Base-by-base conservation (phyloP, 2,329 filamentous ascomycete species). In the Aspergillus sp. region DNA sequence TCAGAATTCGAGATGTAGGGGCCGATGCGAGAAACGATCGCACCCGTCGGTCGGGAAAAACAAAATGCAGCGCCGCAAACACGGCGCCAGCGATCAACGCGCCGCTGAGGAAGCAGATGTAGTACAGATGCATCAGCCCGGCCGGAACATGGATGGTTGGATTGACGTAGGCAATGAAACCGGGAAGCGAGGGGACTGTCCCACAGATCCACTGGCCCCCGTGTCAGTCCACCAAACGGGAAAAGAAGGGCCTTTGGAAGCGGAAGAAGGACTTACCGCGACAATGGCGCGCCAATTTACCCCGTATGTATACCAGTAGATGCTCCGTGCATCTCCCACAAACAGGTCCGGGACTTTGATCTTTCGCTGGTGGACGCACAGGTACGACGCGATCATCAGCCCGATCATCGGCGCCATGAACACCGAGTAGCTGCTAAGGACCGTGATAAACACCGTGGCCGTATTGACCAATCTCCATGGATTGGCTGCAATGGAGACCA, bases 371-470 rank as follows among this genome's bases (percentile, higher is more conserved):
- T 79, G 72, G 47, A 54, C 71, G 61, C 82, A 51, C 62, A 79
- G 80, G 64, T 83, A 83, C 51, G 82, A 79, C 30, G 75, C 75
- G 13, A 81, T 68, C 65, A 81, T 73, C 10, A 82, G 74, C 2
- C 80, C 81, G 3, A 58, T 78, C 60, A 81, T 76, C 0, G 82
- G 81, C 0, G 74, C 79, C 13, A 83, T 73, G 65, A 84, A 83
- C 8, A 83, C 77, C 2, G 71, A 73, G 74, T 75, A 70, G 10
- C 64, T 63, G 42, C 61, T 65, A 13, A 71, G 52, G 1, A 70
- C 67, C 1, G 62, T 60, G 1, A 71, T 47, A 25, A 71, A 71
- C 0, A 54, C 63, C 1, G 65, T 68, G 1, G 70, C 64, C 2
- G 66, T 68, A 32, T 67, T 69, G 1, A 68, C 61, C 6, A 70